Conservation (phyloP, 768 basidiomycete species). For the Nidularia sp. region DNA sequence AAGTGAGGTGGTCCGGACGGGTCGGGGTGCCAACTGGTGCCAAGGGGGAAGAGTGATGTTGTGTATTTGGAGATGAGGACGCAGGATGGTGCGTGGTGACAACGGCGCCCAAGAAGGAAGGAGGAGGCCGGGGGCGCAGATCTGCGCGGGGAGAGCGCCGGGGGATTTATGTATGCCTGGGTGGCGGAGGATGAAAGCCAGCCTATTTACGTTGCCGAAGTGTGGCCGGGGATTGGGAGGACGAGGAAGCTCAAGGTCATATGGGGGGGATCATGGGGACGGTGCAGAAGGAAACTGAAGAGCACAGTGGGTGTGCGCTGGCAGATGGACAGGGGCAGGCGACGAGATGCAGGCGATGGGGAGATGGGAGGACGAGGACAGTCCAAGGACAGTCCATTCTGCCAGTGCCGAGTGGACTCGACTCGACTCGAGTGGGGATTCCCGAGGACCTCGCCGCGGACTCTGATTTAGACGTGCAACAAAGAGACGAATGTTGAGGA, state of each 20-base stretch:
- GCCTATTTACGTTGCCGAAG: conserved; percentile 3
- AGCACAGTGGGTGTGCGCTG: not conserved
- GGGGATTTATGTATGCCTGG: not conserved
- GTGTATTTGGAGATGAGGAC: no score
- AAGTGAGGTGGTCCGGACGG: no score
- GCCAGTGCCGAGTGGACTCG: not conserved
- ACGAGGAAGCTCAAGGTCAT: conserved; percentile 1
- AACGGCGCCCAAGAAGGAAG: not conserved
- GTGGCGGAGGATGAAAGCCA: not conserved
- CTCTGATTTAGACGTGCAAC: no score
- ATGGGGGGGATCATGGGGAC: not conserved
- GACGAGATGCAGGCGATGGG: not conserved
- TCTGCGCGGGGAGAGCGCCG: not conserved
- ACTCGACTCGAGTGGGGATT: not conserved
- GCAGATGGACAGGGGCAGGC: not conserved
- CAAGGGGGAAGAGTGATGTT: no score
- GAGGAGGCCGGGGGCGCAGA: not conserved
- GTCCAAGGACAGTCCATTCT: not conserved
- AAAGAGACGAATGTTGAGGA: not conserved
- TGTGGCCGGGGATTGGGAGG: conserved; percentile 4
- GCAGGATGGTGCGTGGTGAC: no score
- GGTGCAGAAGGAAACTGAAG: not conserved
- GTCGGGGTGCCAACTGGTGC: no score
- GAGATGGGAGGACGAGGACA: not conserved
- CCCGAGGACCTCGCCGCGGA: not conserved